Evolutionary conservation across 2,329 filamentous ascomycete species (phyloP), one percentile per base, ranked within the genome.

Genomic region (Aspergillus ochraceoroseus): DNA sequence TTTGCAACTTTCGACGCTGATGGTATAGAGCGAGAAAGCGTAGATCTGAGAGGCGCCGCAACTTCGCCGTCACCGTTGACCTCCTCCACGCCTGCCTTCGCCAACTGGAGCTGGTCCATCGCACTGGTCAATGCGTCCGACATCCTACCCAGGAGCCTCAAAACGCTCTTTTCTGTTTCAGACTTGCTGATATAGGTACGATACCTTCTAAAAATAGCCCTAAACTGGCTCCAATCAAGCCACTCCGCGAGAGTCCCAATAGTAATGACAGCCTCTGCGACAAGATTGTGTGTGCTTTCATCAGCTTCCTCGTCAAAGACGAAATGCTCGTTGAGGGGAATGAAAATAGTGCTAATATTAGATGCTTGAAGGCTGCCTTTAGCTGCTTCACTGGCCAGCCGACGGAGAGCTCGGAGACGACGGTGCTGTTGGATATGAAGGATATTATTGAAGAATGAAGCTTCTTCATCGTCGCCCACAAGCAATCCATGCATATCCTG

Each of bases 301-400:
- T 95, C 87, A 32, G 87, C 85, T 3, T 77, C 79, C 44, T 84
- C 80, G 43, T 88, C 84, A 58, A 95, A 90, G 15, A 95, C 83
- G 58, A 95, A 96, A 59, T 95, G 89, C 59, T 98, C 92, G 7
- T 96, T 73, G 13, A 98, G 72, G 0, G 92, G 94, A 27, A 98
- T 78, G 58, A 96, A 87, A 57, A 95, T 85, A 12, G 90, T 83
- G 43, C 83, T 82, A 48, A 94, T 74, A 55, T 94, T 94, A 37
- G 80, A 79, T 55, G 86, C 85, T 46, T 76, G 76, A 44, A 98
- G 70, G 33, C 79, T 73, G 8, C 77, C 73, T 41, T 74, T 74
- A 7, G 71, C 63, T 40, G 86, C 85, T 47, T 83, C 82, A 6
- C 75, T 70, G 41, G 85, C 81, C 8, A 98, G 72, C 41, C 87